Conservation (phyloP, 805 yeast species). For the Candida krabiensis region DNA sequence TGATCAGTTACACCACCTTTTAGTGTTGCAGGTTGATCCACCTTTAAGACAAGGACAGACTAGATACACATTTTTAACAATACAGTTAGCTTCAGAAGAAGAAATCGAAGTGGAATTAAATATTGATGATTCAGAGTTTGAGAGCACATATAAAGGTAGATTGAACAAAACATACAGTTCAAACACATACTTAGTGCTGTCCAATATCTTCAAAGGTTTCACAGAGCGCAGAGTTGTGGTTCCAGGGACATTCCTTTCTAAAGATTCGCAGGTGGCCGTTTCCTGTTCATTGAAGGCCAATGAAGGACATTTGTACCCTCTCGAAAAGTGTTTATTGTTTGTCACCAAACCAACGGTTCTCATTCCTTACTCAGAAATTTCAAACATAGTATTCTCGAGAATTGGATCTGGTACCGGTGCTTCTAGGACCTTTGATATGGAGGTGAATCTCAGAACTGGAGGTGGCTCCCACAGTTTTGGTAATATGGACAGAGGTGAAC, state of each 20-base stretch:
- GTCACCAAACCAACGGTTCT: slow-evolving; percentile 92
- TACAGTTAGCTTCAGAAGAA: slow-evolving; percentile 89
- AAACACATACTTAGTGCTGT: slow-evolving; percentile 80
- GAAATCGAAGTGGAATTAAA: slow-evolving; percentile 89
- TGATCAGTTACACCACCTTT: slow-evolving; percentile 85
- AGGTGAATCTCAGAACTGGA: slow-evolving; percentile 66
- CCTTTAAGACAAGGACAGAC: slow-evolving; percentile 99
- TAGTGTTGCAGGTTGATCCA: slow-evolving; percentile 91
- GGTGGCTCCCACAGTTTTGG: slow-evolving; percentile 79
- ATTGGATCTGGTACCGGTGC: slow-evolving; percentile 76
- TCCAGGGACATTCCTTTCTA: slow-evolving; percentile 80
- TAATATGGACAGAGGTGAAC: slow-evolving; percentile 88
- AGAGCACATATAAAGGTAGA: slow-evolving; percentile 70
- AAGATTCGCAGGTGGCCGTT: slow-evolving; percentile 80
- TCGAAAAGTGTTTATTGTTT: slow-evolving; percentile 87
- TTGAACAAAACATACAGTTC: slow-evolving; percentile 71
- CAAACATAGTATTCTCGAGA: slow-evolving; percentile 79
- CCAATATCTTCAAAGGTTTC: slow-evolving; percentile 86
- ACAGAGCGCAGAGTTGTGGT: slow-evolving; percentile 82
- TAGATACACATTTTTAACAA: slow-evolving; percentile 84
- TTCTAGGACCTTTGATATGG: slow-evolving; percentile 91
- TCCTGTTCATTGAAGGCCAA: slow-evolving; percentile 92
- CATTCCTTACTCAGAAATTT: slow-evolving; percentile 82
- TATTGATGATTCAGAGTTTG: slow-evolving; percentile 78
- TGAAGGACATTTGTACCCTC: slow-evolving; percentile 91